Evolutionary conservation across 108 stramenopile genomes (phyloP), one percentile per base, ranked within the genome.

Genomic region (Pseudonitzschia multiseries): DNA sequence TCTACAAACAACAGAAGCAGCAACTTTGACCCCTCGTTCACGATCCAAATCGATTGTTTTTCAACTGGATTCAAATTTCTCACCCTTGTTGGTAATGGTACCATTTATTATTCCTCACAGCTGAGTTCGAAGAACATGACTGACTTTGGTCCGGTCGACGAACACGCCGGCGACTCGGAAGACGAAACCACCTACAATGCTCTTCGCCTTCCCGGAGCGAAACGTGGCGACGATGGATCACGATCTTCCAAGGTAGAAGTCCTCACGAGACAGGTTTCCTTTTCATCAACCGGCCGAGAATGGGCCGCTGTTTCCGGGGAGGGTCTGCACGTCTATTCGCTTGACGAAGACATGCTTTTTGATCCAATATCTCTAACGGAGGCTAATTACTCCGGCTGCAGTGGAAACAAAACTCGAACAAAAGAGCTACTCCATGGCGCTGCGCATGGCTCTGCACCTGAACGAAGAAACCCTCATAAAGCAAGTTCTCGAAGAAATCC

Each of bases 301-400:
- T 96, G 93, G 93, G 89, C 92, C 9, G 79, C 90, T 28, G 92
- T 96, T 22, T 93, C 95, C 12, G 86, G 83, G 33, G 95, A 96
- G 87, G 95, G 95, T 9, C 69, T 96, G 6, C 92, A 93, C 62
- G 92, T 96, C 13, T 96, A 96, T 72, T 93, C 92, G 17, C 79
- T 96, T 33, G 95, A 96, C 65, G 95, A 94, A 53, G 95, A 96
- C 71, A 89, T 93, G 90, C 87, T 92, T 27, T 96, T 96, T 74
- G 95, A 96, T 81, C 95, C 95, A 5, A 87, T 96, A 43, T 89
- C 91, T 12, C 79, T 96, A 46, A 91, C 91, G 4, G 93, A 96
- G 77, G 89, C 76, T n/a, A 12, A 83, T 94, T 2, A 96, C 95
- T 21, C 95, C 95, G 0, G 78, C 76, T 57, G 88, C 90, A 17